Conservation (phyloP, 805 yeast species). For the Lipomyces spencermartinsiae region DNA sequence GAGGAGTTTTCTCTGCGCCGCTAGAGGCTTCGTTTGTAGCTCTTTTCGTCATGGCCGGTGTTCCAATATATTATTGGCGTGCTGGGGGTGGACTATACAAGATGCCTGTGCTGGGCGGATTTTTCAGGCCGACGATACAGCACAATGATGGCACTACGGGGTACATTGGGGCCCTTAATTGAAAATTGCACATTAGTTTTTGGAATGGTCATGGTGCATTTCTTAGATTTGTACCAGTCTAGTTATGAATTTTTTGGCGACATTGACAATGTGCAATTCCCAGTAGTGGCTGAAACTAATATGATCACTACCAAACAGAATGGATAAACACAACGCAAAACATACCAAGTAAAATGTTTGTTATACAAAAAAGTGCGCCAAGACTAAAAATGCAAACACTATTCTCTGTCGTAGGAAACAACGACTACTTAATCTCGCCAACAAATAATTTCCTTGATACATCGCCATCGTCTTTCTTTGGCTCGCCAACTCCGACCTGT, state of each 20-base stretch:
- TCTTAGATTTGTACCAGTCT: too few species aligned
- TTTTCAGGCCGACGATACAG: slow-evolving; percentile 18
- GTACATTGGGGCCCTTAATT: background rate
- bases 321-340: background rate
- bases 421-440: slow-evolving; percentile 1
- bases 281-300: too few species aligned
- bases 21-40: slow-evolving; percentile 43
- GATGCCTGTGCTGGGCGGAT: slow-evolving; percentile 28
- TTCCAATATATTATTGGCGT: slow-evolving; percentile 44
- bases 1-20: slow-evolving; percentile 48
- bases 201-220: background rate
- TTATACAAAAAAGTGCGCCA: background rate
- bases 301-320: too few species aligned
- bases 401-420: background rate
- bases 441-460: slow-evolving; percentile 18
- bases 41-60: slow-evolving; percentile 43
- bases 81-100: slow-evolving; percentile 29
- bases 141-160: background rate
- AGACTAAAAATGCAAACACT: background rate
- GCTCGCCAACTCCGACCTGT: slow-evolving; percentile 23
- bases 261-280: background rate
- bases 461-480: slow-evolving; percentile 6
- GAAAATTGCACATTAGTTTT: background rate
- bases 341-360: background rate
- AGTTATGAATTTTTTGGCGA: background rate